phyloP scores from a whole-genome alignment of 495 filamentous ascomycete species.

The Extremus antarcticus region DNA sequence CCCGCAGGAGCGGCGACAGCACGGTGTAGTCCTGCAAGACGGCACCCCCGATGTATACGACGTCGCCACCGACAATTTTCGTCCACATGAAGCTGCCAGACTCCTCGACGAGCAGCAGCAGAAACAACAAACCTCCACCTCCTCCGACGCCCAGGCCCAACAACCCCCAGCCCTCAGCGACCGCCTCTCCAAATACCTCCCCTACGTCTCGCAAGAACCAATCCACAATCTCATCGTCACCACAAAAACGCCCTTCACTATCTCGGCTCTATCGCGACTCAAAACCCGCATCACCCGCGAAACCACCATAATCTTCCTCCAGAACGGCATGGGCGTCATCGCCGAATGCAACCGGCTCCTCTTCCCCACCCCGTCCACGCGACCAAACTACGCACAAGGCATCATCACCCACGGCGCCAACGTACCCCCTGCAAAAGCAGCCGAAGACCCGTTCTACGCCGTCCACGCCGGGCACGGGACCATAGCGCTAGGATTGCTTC shows the following conservation, averaged over 20 bases:
- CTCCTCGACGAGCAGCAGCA: background rate
- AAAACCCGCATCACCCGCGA: slow-evolving; percentile 53
- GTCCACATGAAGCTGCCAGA: slow-evolving; percentile 15
- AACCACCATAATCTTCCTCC: slow-evolving; percentile 69
- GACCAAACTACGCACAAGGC: slow-evolving; percentile 68
- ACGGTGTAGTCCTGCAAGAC: slow-evolving; percentile 11
- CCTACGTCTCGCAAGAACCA: slow-evolving; percentile 26
- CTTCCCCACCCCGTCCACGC: slow-evolving; percentile 50
- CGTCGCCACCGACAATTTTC: background rate
- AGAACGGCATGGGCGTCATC: slow-evolving; percentile 72
- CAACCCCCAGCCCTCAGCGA: no score
- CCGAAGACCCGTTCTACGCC: slow-evolving; percentile 43
- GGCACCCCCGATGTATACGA: slow-evolving; percentile 6
- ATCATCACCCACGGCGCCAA: slow-evolving; percentile 58
- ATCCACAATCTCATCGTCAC: slow-evolving; percentile 74
- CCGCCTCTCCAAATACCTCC: background rate
- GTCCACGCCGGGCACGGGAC: slow-evolving; percentile 53
- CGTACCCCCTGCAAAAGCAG: slow-evolving; percentile 19
- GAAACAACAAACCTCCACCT: background rate
- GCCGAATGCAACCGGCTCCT: slow-evolving; percentile 58
- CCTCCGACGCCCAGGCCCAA: background rate
- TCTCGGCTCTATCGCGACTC: slow-evolving; percentile 46
- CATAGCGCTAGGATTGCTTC: slow-evolving; percentile 47
- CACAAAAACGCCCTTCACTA: slow-evolving; percentile 46
- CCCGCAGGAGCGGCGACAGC: slow-evolving; percentile 3